Evolutionary conservation across 495 filamentous ascomycete species (phyloP), one percentile per base, ranked within the genome.

Genomic region (Tirmania nivea): DNA sequence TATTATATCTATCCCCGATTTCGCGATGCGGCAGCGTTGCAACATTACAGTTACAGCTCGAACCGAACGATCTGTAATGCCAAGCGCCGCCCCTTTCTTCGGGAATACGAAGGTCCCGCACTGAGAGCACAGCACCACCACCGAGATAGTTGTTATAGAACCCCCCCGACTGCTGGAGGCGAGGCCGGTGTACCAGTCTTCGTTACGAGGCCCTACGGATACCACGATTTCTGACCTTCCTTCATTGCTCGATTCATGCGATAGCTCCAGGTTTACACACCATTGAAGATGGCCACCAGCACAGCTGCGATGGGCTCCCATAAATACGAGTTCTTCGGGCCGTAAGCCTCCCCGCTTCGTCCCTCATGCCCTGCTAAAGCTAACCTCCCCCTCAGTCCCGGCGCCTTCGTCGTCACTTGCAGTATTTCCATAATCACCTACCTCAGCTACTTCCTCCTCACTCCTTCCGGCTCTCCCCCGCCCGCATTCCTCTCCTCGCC

Each of bases 381-480:
- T 62, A 68, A 19, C 65, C 57, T 51, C 25, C 55, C 54, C 25
- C 35, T n/a, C 60, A 95, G 90, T 17, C 69, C 79, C 52, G 88
- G 87, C 48, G 83, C 83, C 11, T 71, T 79, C 47, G 76, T 67
- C 47, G 80, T 94, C 54, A 78, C 78, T 35, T 75, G 90, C 58
- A 82, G 79, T 25, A 77, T 93, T 11, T 89, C 90, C 0, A 31
- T 83, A 16, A 67, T 84, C 48, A 73, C 83, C 60, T 94, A 89
- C 66, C 60, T 74, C 53, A 75, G 86, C 59, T 70, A 78, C 36
- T 94, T 95, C 63, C 68, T 84, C 59, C 95, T 90, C 74, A 96
- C 94, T 64, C 90, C 94, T 63, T 78, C 85, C 31, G 90, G 92
- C 52, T 96, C 92, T 60, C 92, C 90, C 11, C 78, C 84, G 8